phyloP scores from a whole-genome alignment of 805 yeast species.

The Metschnikowia cubensis region DNA sequence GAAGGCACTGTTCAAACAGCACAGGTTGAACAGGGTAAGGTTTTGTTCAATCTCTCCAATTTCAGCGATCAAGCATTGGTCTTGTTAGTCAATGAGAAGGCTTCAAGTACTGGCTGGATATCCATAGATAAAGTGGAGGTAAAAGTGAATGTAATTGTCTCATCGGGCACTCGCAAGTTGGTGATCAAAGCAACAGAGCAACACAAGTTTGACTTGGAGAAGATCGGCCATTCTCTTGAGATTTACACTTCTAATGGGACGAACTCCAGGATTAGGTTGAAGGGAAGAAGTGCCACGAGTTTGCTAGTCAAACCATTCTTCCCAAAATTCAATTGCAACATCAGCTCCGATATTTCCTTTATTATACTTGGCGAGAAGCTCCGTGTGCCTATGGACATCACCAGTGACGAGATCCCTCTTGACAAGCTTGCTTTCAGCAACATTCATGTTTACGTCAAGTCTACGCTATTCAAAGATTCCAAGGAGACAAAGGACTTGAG shows the following conservation, averaged over 20 bases:
- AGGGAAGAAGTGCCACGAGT: slow-evolving; percentile 8
- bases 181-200: slow-evolving; percentile 4
- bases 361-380: slow-evolving; percentile 32
- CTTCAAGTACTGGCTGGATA: slow-evolving; percentile 22
- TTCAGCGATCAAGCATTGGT: slow-evolving; percentile 9
- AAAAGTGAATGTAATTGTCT: slow-evolving; percentile 8
- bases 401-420: slow-evolving; percentile 15
- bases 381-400: slow-evolving; percentile 18
- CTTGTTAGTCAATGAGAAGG: slow-evolving; percentile 21
- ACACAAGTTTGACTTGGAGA: not conserved
- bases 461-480: slow-evolving; percentile 15
- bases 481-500: slow-evolving; percentile 16
- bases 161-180: not conserved
- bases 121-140: slow-evolving; percentile 17
- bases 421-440: slow-evolving; percentile 18
- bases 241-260: not conserved
- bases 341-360: slow-evolving; percentile 9
- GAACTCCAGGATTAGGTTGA: slow-evolving; percentile 3
- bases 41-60: slow-evolving; percentile 5
- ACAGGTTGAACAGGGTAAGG: not conserved
- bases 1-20: slow-evolving; percentile 3
- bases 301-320: slow-evolving; percentile 17
- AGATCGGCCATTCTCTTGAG: slow-evolving; percentile 5
- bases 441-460: slow-evolving; percentile 21
- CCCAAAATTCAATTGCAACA: slow-evolving; percentile 22